These are phyloP conservation scores for Neocatenulostroma microsporum DNA, from an alignment of 2,329 filamentous ascomycete genomes.

Conservation along the genomic window DNA sequence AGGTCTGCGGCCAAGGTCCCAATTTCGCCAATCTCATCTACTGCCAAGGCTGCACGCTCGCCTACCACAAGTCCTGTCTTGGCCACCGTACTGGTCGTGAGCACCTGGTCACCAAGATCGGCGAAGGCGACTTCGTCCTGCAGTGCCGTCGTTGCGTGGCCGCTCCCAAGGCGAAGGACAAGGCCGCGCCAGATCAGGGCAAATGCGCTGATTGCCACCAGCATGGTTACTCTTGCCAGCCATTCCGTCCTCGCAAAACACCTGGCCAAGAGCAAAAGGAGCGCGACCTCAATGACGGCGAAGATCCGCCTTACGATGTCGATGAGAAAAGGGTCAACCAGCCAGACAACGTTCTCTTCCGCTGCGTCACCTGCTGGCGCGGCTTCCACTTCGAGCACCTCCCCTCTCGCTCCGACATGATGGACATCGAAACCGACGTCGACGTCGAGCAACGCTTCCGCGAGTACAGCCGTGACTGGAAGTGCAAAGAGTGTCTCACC, in stretches of 20 bases:
- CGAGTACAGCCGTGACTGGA: conserved; percentile 68
- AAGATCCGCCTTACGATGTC: conserved; percentile 66
- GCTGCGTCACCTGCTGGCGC: conserved; percentile 68
- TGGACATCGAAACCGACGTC: conserved; percentile 40
- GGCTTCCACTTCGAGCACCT: conserved; percentile 82
- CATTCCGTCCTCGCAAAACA: conserved; percentile 67
- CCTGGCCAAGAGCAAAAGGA: conserved; percentile 78
- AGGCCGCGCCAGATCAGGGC: conserved; percentile 59
- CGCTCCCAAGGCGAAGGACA: conserved; percentile 57
- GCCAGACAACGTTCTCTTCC: conserved; percentile 66
- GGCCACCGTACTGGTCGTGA: conserved; percentile 65
- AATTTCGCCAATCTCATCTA: conserved; percentile 65
- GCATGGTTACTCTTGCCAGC: conserved; percentile 59
- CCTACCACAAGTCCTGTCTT: conserved; percentile 77
- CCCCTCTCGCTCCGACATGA: conserved; percentile 44
- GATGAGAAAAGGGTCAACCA: conserved; percentile 63
- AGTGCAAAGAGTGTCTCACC: conserved; percentile 67
- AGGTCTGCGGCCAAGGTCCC: conserved; percentile 56
- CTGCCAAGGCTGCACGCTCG: conserved; percentile 82
- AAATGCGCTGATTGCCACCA: conserved; percentile 63
- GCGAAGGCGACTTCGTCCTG: conserved; percentile 67
- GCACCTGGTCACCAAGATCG: conserved; percentile 81
- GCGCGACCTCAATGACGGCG: conserved; percentile 66
- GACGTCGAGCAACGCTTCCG: conserved; percentile 55
- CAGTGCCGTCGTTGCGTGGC: conserved; percentile 85